Conservation (phyloP, 371 early-diverging fungal species). For the Mucor sp. region DNA sequence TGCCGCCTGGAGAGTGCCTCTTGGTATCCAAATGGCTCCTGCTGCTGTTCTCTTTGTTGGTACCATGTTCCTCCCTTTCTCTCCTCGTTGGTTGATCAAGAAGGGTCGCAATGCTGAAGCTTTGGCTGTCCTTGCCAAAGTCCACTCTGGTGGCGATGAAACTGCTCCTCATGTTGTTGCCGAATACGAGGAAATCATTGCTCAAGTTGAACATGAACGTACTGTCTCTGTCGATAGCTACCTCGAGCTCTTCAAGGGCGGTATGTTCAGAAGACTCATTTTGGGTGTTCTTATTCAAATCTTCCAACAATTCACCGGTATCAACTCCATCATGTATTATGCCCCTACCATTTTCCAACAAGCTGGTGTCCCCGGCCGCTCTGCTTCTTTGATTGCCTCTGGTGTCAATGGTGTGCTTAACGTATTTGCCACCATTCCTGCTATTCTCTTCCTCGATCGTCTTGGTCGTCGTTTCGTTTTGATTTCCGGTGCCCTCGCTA, state of each 20-base stretch:
- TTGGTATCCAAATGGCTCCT: slow-evolving; percentile 52
- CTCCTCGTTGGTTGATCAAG: slow-evolving; percentile 61
- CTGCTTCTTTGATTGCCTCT: slow-evolving; percentile 67
- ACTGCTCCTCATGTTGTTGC: slow-evolving; percentile 59
- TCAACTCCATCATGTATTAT: slow-evolving; percentile 58
- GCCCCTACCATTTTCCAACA: slow-evolving; percentile 72
- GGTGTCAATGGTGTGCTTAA: slow-evolving; percentile 78
- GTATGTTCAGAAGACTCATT: slow-evolving; percentile 58
- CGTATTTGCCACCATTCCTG: slow-evolving; percentile 71
- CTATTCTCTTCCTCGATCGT: slow-evolving; percentile 63
- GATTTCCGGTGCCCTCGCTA: slow-evolving; percentile 46
- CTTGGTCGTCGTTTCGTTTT: slow-evolving; percentile 50
- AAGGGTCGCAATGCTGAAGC: slow-evolving; percentile 78
- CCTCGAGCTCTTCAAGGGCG: slow-evolving; percentile 69
- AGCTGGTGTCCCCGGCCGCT: slow-evolving; percentile 57
- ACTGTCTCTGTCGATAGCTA: slow-evolving; percentile 68
- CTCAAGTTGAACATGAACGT: slow-evolving; percentile 69
- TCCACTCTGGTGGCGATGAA: slow-evolving; percentile 65
- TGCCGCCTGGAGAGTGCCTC: slow-evolving; percentile 53
- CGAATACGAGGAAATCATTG: slow-evolving; percentile 79
- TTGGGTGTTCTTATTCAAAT: slow-evolving; percentile 75
- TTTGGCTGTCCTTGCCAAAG: slow-evolving; percentile 68
- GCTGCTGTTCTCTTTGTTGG: slow-evolving; percentile 50
- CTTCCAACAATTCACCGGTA: slow-evolving; percentile 63
- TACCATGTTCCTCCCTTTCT: slow-evolving; percentile 58